phyloP scores from a whole-genome alignment of 306 rosid species.

The Astragalus membranaceus region DNA sequence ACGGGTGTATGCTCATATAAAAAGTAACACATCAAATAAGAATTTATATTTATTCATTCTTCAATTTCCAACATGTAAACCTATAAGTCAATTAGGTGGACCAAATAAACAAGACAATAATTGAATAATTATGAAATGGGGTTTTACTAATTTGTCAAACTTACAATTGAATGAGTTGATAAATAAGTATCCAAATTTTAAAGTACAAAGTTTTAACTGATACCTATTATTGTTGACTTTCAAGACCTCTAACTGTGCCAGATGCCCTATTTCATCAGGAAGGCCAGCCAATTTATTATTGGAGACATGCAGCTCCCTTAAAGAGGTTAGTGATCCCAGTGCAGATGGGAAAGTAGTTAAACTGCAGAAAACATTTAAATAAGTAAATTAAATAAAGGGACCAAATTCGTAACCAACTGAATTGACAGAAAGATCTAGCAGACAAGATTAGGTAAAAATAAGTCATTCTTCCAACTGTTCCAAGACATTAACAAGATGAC shows the following conservation, averaged over 20 bases:
- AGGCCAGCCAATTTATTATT: constrained; percentile 62
- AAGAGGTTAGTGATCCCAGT: constrained; percentile 55
- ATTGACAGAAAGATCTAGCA: background rate
- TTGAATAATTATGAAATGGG: background rate
- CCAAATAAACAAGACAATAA: background rate
- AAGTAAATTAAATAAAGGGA: background rate
- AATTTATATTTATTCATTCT: background rate
- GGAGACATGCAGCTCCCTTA: constrained; percentile 62
- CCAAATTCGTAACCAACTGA: background rate
- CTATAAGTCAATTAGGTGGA: background rate
- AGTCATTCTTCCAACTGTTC: background rate
- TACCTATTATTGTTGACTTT: constrained; percentile 73
- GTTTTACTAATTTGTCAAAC: background rate
- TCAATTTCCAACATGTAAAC: constrained; percentile 10
- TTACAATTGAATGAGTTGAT: background rate
- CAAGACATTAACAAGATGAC: background rate
- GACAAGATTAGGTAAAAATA: background rate
- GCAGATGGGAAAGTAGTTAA: constrained; percentile 59
- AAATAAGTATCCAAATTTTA: background rate
- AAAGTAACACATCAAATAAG: background rate
- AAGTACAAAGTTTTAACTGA: background rate
- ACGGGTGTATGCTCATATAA: background rate
- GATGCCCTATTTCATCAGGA: constrained; percentile 58
- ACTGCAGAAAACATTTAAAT: constrained; percentile 37
- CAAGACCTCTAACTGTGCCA: constrained; percentile 66